phyloP scores from a whole-genome alignment of 1,284 basidiomycete genomes.

The Sphaerobolus stellatus region DNA sequence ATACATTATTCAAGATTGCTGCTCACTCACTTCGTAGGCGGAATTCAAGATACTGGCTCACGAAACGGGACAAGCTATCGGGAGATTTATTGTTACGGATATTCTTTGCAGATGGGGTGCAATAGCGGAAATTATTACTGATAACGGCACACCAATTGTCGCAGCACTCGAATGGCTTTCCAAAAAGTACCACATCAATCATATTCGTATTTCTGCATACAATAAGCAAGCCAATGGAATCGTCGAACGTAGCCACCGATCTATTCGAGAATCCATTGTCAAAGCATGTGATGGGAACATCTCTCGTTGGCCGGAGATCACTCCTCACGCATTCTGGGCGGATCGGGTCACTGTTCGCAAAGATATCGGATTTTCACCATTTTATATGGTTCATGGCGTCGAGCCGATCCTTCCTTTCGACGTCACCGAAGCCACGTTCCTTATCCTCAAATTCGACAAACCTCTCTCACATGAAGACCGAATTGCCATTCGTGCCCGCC shows the following conservation, averaged over 20 bases:
- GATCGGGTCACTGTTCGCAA: too few relatives aligned
- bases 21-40: too few relatives aligned
- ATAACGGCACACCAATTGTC: slow-evolving; percentile 32
- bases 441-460: too few relatives aligned
- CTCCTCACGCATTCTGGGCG: too few relatives aligned
- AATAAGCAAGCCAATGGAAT: slow-evolving; percentile 34
- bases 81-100: slow-evolving; percentile 31
- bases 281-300: slow-evolving; percentile 22
- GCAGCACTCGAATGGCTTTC: slow-evolving; percentile 24
- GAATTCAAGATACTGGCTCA: too few relatives aligned
- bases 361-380: too few relatives aligned
- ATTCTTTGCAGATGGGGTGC: slow-evolving; percentile 30
- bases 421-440: too few relatives aligned
- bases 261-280: slow-evolving; percentile 23
- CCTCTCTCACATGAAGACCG: too few relatives aligned
- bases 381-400: too few relatives aligned
- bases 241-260: slow-evolving; percentile 29
- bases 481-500: too few relatives aligned
- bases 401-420: too few relatives aligned
- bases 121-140: slow-evolving; percentile 25
- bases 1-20: too few relatives aligned
- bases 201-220: slow-evolving; percentile 21
- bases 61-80: slow-evolving; percentile 21
- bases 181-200: slow-evolving; percentile 22
- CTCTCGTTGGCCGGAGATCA: not conserved